These are phyloP conservation scores for Nectriaceae sp. DNA, from an alignment of 2,329 filamentous ascomycete genomes.

Conservation along the genomic window DNA sequence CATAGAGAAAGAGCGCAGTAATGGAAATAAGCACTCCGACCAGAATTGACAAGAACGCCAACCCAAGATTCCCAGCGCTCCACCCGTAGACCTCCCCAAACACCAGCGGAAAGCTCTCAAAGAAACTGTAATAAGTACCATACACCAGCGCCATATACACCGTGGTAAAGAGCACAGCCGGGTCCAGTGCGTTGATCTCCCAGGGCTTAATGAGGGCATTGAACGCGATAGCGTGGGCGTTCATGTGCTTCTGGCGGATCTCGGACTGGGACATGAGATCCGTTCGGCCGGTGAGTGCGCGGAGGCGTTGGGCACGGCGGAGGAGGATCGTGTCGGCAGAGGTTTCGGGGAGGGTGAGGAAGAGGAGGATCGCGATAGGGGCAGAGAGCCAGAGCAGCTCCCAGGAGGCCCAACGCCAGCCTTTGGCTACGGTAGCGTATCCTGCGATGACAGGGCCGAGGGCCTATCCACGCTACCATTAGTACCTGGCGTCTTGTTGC, in stretches of 20 bases:
- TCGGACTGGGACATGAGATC: conserved; percentile 21
- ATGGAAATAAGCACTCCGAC: conserved; percentile 60
- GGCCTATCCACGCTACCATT: neutral
- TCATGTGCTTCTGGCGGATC: conserved; percentile 23
- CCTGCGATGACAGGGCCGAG: conserved; percentile 6
- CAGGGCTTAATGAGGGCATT: conserved; percentile 29
- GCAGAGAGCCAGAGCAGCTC: conserved; percentile 58
- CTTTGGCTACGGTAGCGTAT: conserved; percentile 51
- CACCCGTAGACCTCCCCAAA: conserved; percentile 43
- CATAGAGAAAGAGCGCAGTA: conserved; percentile 24
- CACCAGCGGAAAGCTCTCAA: conserved; percentile 61
- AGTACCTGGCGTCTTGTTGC: neutral
- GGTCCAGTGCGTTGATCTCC: conserved; percentile 36
- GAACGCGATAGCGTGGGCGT: conserved; percentile 14
- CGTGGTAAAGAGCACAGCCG: conserved; percentile 33
- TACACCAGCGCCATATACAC: conserved; percentile 49
- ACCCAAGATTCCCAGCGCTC: conserved; percentile 59
- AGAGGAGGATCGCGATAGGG: conserved; percentile 54
- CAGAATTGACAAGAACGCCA: conserved; percentile 62
- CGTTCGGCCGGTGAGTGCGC: conserved; percentile 27
- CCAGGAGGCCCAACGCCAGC: conserved; percentile 59
- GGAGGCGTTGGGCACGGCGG: conserved; percentile 55
- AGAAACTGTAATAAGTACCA: conserved; percentile 59
- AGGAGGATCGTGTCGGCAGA: conserved; percentile 55
- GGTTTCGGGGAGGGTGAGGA: conserved; percentile 61